Percentiles rank a stretch among this genome's conserved stretches.
Evolutionary conservation across 176 grass and related monocot species (phyloP).

Genomic region (Stipa capillata): DNA sequence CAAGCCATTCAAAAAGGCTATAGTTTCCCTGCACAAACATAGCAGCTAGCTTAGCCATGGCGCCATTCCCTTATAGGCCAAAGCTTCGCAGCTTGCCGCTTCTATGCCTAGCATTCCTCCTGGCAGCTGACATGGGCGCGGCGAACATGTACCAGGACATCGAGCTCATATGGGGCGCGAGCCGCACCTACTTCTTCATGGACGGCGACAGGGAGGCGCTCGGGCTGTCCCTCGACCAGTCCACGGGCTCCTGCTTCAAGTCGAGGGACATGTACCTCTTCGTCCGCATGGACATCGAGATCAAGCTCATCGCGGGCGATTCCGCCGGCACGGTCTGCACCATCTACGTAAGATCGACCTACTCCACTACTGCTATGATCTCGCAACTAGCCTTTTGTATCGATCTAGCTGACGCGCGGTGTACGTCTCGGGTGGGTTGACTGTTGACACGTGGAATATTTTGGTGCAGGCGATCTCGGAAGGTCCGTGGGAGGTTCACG

Average conservation of each 20-base stretch:
- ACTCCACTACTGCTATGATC: no score
- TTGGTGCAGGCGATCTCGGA: constrained; percentile 36
- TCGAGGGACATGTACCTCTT: constrained; percentile 40
- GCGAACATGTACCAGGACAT: constrained; percentile 3
- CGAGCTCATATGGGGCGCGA: constrained; percentile 15
- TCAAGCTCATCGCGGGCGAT: constrained; percentile 62
- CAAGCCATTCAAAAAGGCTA: no score
- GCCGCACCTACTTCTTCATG: constrained; percentile 31
- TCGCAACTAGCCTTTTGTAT: no score
- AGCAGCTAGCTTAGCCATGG: no score
- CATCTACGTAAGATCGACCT: constrained; percentile 61
- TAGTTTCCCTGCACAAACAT: no score
- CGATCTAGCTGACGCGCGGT: no score
- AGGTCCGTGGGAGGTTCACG: constrained; percentile 34
- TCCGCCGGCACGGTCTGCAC: constrained; percentile 67
- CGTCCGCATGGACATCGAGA: constrained; percentile 42
- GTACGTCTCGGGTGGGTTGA: no score
- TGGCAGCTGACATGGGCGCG: background rate
- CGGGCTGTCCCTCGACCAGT: constrained; percentile 21
- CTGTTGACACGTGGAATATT: constrained; percentile 10
- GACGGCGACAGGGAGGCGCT: constrained; percentile 19
- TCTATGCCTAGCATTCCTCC: background rate
- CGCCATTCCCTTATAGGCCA: background rate
- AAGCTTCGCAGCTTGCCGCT: background rate
- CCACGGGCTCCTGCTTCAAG: constrained; percentile 38